Evolutionary conservation across 208 protist genomes (phyloP).

Genomic region (Leishmania tarentolae): DNA sequence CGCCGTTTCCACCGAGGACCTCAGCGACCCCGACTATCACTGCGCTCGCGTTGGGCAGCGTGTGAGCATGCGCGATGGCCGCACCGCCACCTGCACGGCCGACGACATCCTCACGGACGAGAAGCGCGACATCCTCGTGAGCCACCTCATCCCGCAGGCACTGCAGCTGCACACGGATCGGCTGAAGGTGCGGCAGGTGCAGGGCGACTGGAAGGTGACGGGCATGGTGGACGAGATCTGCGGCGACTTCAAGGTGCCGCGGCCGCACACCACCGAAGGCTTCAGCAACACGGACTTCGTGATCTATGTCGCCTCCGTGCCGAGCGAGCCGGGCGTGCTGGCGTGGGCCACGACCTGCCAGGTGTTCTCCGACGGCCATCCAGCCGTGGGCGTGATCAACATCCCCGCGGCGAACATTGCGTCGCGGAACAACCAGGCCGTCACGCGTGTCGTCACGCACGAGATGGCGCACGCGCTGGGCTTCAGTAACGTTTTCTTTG

Average conservation of each 20-base stretch:
- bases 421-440: background rate
- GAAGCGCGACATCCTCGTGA: constrained; percentile 36
- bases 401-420: constrained; percentile 41
- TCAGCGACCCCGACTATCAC: constrained; percentile 37
- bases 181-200: constrained; percentile 42
- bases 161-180: constrained; percentile 58
- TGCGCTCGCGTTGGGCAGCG: constrained; percentile 35
- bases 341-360: constrained; percentile 61
- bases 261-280: constrained; percentile 35
- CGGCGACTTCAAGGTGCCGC: constrained; percentile 12
- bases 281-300: constrained; percentile 59
- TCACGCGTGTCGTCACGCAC: constrained; percentile 51
- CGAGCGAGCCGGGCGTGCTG: constrained; percentile 2
- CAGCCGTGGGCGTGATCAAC: constrained; percentile 55
- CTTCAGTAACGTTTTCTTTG: constrained; percentile 39
- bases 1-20: constrained; percentile 32
- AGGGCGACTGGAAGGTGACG: constrained; percentile 19
- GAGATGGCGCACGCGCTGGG: constrained; percentile 90
- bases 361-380: constrained; percentile 13
- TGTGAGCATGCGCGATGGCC: constrained; percentile 23
- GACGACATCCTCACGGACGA: constrained; percentile 39
- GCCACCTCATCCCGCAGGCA: constrained; percentile 43
- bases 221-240: constrained; percentile 5
- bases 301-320: constrained; percentile 63
- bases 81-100: constrained; percentile 22